Conservation (phyloP, 148 eudicot genomes). For the Hydrangea macrophylla region DNA sequence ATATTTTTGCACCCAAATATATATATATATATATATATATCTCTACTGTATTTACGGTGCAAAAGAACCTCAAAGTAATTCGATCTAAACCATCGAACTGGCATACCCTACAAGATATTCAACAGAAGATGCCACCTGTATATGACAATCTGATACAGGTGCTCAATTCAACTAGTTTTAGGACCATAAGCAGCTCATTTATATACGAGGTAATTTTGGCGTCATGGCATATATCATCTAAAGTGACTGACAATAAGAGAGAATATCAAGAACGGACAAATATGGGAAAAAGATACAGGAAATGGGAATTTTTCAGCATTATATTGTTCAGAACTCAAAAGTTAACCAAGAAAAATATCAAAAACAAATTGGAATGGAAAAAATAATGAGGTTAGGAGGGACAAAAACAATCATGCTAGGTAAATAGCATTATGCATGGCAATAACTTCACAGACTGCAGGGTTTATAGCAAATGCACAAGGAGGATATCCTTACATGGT, state of each 20-base stretch:
- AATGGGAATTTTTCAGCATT: not conserved
- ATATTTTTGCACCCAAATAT: not conserved
- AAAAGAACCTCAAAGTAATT: too few species aligned
- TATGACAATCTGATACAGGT: too few species aligned
- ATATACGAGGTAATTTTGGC: not conserved
- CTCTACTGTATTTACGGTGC: too few species aligned
- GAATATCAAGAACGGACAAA: not conserved
- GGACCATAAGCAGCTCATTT: too few species aligned
- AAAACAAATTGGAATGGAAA: not conserved
- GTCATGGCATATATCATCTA: too few species aligned
- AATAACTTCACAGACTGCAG: not conserved
- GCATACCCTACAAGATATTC: too few species aligned
- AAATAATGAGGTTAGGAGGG: not conserved
- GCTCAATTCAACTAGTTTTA: too few species aligned
- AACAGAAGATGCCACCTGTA: too few species aligned
- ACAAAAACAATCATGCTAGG: not conserved
- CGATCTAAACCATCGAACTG: too few species aligned
- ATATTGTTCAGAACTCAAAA: not conserved
- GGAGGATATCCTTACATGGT: constrained; percentile 48
- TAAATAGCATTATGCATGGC: not conserved
- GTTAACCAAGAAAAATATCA: not conserved
- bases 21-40: too few species aligned
- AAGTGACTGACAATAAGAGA: not conserved
- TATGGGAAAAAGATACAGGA: not conserved
- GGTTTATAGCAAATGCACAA: not conserved